These are phyloP conservation scores for Pleurotus djamor DNA, from an alignment of 768 basidiomycete species.

Conservation along the genomic window DNA sequence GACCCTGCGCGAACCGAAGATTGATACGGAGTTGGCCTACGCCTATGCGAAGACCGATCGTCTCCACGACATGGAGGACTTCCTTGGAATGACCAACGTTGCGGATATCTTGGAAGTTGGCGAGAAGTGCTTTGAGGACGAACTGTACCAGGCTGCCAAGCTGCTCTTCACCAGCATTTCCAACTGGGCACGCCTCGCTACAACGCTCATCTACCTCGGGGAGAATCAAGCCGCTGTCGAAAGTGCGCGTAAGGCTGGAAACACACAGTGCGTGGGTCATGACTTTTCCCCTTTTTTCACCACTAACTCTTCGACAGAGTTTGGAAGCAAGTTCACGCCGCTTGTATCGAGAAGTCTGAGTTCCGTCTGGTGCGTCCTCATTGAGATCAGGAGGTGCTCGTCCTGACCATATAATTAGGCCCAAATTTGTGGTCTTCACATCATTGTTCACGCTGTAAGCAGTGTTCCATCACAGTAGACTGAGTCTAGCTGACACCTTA, in stretches of 20 bases:
- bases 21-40: conserved; percentile 97
- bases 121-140: conserved; percentile 99
- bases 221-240: conserved; percentile 99
- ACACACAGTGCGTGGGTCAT: conserved; percentile 78
- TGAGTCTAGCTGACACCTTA: conserved; percentile 14
- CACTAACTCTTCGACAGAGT: conserved; percentile 51
- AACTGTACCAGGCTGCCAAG: conserved; percentile 96
- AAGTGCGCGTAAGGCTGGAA: conserved; percentile 98
- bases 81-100: conserved; percentile 97
- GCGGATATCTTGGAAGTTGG: conserved; percentile 96
- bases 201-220: conserved; percentile 96
- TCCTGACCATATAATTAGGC: conserved; percentile 44
- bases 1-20: conserved; percentile 92
- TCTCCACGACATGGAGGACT: conserved; percentile 99
- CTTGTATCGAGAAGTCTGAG: conserved; percentile 96
- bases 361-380: conserved; percentile 74
- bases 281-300: background rate
- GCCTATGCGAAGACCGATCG: conserved; percentile 98
- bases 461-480: background rate
- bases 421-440: conserved; percentile 98
- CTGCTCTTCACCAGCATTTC: conserved; percentile 95
- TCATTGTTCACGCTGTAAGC: conserved; percentile 85
- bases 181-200: conserved; percentile 98
- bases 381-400: background rate
- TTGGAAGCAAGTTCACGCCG: conserved; percentile 99